These are phyloP conservation scores for Pseudozyma pruni DNA, from an alignment of 1,284 basidiomycete genomes.

Conservation along the genomic window DNA sequence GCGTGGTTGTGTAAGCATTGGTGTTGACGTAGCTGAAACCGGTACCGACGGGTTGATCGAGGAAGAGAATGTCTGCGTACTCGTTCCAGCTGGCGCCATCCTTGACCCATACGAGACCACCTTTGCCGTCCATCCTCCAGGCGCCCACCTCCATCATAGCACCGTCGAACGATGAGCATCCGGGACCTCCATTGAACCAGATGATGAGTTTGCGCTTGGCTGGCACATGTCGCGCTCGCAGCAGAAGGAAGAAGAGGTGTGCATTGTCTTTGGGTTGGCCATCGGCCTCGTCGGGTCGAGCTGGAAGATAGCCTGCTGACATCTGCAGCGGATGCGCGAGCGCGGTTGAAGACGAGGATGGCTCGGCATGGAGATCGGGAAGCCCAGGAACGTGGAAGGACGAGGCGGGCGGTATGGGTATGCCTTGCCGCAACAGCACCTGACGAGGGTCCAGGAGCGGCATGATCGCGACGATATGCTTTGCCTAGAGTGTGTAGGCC, in stretches of 20 bases:
- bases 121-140: conserved; percentile 79
- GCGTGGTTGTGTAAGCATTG: conserved; percentile 79
- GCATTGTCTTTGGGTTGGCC: conserved; percentile 70
- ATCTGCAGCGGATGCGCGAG: conserved; percentile 46
- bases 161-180: conserved; percentile 96
- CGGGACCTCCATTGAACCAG: conserved; percentile 97
- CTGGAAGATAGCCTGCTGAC: conserved; percentile 63
- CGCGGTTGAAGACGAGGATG: conserved; percentile 22
- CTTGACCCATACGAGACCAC: conserved; percentile 75
- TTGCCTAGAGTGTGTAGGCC: too few species aligned
- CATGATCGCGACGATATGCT: conserved; percentile 13
- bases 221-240: conserved; percentile 85
- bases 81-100: conserved; percentile 97
- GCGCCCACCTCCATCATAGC: conserved; percentile 98
- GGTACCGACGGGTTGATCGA: conserved; percentile 96
- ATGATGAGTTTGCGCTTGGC: conserved; percentile 89
- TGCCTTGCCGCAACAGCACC: conserved; percentile 37
- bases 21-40: conserved; percentile 91
- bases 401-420: conserved; percentile 40
- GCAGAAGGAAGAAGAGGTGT: conserved; percentile 88
- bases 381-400: conserved; percentile 50
- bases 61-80: conserved; percentile 95
- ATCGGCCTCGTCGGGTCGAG: conserved; percentile 26
- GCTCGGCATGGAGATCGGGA: conserved; percentile 42
- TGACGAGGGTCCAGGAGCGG: conserved; percentile 42